Percentiles rank a stretch among this genome's conserved stretches.
Evolutionary conservation across 345 rosid genomes (phyloP).

Genomic region (Citrus sp.): DNA sequence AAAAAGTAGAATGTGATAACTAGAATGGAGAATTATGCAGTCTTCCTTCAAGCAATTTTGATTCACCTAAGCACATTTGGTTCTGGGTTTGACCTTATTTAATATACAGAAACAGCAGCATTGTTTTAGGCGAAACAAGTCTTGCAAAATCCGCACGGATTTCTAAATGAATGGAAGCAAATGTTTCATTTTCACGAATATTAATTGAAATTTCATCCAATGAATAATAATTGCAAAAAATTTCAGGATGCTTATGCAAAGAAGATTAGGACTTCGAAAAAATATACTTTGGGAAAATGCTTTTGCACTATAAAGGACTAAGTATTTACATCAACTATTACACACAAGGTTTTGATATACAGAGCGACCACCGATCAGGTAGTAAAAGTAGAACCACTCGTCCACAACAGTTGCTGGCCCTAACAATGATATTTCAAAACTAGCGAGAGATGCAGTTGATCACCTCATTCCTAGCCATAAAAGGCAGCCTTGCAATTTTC

Average conservation of each 20-base stretch:
- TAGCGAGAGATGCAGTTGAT: not conserved
- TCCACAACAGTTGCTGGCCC: not conserved
- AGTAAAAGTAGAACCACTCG: not conserved
- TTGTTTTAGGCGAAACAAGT: not conserved
- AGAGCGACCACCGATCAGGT: not conserved
- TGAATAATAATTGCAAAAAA: not conserved
- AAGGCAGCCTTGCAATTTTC: not conserved
- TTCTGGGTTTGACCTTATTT: too few relatives aligned
- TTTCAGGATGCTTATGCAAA: not conserved
- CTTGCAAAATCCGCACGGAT: not conserved
- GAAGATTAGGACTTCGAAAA: not conserved
- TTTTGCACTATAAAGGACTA: not conserved
- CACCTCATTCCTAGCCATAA: not conserved
- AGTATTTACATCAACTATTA: conserved; percentile 1
- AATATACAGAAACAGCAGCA: too few relatives aligned
- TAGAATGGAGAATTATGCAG: too few relatives aligned
- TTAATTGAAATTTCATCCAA: too few relatives aligned
- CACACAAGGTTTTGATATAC: not conserved
- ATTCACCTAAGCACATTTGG: too few relatives aligned
- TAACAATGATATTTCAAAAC: not conserved
- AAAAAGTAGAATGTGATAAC: too few relatives aligned
- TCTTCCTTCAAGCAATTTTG: too few relatives aligned
- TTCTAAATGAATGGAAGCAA: not conserved
- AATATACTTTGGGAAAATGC: not conserved
- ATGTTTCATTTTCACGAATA: not conserved